Conservation (phyloP, 2,329 filamentous ascomycete genomes). For the Phoma sp. region DNA sequence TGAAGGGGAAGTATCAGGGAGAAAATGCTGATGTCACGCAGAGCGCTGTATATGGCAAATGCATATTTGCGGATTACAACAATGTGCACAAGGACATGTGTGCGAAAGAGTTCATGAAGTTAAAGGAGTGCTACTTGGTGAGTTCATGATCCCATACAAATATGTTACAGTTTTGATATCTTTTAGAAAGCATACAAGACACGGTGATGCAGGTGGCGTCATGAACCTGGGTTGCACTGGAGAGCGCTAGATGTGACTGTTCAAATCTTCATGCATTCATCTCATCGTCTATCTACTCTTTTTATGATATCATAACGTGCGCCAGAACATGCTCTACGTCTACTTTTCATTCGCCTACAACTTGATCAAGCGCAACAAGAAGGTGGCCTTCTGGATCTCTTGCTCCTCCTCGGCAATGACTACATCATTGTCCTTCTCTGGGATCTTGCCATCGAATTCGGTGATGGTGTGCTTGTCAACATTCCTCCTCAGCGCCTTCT, state of each 20-base stretch:
- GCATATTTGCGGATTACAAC: conserved; percentile 88
- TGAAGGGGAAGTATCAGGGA: background rate
- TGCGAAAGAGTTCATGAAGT: conserved; percentile 77
- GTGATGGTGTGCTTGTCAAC: conserved; percentile 73
- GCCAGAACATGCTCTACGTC: conserved; percentile 9
- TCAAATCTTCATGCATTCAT: conserved; percentile 20
- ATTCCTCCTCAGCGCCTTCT: conserved; percentile 78
- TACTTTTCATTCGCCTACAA: conserved; percentile 55
- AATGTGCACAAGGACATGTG: conserved; percentile 92
- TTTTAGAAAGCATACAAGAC: conserved; percentile 41
- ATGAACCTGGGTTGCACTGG: background rate
- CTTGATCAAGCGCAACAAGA: conserved; percentile 78
- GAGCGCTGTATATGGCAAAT: conserved; percentile 89
- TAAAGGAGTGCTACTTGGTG: conserved; percentile 91
- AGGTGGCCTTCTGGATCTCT: conserved; percentile 82
- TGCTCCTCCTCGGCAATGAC: conserved; percentile 84
- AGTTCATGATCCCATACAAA: conserved; percentile 30
- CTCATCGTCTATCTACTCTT: conserved; percentile 23
- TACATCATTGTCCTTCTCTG: conserved; percentile 58
- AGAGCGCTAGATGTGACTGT: background rate
- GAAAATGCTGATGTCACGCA: conserved; percentile 49
- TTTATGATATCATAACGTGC: conserved; percentile 22
- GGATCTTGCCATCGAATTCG: conserved; percentile 65
- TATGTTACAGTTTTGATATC: background rate
- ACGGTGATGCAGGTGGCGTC: conserved; percentile 26